phyloP scores from a whole-genome alignment of 805 yeast species.

The Cyberlindnera xishuangbannaensis region DNA sequence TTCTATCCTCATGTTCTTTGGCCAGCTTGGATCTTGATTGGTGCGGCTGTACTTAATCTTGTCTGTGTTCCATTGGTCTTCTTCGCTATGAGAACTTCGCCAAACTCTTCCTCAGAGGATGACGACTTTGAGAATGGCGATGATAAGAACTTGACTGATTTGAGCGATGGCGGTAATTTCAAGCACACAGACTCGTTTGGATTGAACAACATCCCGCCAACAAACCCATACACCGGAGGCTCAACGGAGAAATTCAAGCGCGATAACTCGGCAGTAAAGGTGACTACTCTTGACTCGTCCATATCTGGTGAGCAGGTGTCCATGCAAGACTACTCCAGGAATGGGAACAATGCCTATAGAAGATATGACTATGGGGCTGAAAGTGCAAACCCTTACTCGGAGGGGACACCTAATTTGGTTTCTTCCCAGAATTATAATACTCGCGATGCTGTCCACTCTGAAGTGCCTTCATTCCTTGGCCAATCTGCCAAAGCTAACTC shows the following conservation, averaged over 20 bases:
- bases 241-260: slow-evolving; percentile 14
- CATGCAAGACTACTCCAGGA: slow-evolving; percentile 21
- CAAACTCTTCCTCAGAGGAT: slow-evolving; percentile 10
- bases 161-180: slow-evolving; percentile 21
- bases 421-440: slow-evolving; percentile 20
- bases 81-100: slow-evolving; percentile 28
- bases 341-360: slow-evolving; percentile 9
- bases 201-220: slow-evolving; percentile 11
- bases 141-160: slow-evolving; percentile 21
- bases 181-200: slow-evolving; percentile 10
- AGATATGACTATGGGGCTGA: slow-evolving; percentile 13
- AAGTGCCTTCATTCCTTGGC: slow-evolving; percentile 19
- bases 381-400: slow-evolving; percentile 14
- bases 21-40: slow-evolving; percentile 71
- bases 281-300: slow-evolving; percentile 22
- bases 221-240: slow-evolving; percentile 2
- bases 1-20: slow-evolving; percentile 63
- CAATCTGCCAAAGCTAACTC: slow-evolving; percentile 23
- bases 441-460: slow-evolving; percentile 21
- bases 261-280: slow-evolving; percentile 16
- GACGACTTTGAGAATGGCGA: slow-evolving; percentile 12
- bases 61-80: slow-evolving; percentile 45
- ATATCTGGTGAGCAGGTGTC: slow-evolving; percentile 21
- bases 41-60: slow-evolving; percentile 54
- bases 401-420: slow-evolving; percentile 24